Conservation (phyloP, 352 stramenopile species). For the Poterioochromonas sp. region DNA sequence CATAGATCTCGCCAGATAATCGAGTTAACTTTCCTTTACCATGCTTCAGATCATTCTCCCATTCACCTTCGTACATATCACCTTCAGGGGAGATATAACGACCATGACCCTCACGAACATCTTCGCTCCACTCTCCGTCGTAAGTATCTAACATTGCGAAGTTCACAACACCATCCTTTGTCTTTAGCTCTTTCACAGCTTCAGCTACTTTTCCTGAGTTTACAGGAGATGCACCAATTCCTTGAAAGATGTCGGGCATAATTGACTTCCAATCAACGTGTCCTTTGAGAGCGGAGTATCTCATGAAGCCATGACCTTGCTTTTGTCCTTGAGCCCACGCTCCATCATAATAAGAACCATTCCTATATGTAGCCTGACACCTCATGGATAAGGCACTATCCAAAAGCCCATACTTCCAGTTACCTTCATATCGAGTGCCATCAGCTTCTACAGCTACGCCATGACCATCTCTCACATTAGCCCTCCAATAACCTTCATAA, state of each 20-base stretch:
- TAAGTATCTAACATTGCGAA: no score
- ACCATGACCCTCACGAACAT: slow-evolving; percentile 47
- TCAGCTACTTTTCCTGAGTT: no score
- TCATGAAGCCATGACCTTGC: no score
- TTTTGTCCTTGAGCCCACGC: neutral
- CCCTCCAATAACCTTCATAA: slow-evolving; percentile 44
- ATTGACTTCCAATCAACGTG: no score
- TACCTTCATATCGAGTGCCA: no score
- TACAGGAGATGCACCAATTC: no score
- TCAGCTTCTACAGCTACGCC: slow-evolving; percentile 37
- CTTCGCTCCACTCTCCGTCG: slow-evolving; percentile 47
- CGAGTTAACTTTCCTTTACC: neutral
- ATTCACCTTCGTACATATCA: slow-evolving; percentile 3
- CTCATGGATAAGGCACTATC: no score
- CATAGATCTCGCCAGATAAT: neutral
- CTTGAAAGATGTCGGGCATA: no score
- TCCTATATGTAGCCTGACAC: slow-evolving; percentile 63
- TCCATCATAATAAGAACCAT: slow-evolving; percentile 22
- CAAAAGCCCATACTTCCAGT: no score
- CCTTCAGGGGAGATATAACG: slow-evolving; percentile 1
- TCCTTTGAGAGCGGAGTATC: no score
- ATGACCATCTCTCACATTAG: slow-evolving; percentile 37
- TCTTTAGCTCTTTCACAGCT: no score
- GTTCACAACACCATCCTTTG: no score
- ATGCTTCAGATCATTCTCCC: slow-evolving; percentile 17